A percentile compares a stretch with the other conserved stretches of the same genome.
Evolutionary conservation across 257 asterid genomes (phyloP).

Genomic region (Solanum sitiens): DNA sequence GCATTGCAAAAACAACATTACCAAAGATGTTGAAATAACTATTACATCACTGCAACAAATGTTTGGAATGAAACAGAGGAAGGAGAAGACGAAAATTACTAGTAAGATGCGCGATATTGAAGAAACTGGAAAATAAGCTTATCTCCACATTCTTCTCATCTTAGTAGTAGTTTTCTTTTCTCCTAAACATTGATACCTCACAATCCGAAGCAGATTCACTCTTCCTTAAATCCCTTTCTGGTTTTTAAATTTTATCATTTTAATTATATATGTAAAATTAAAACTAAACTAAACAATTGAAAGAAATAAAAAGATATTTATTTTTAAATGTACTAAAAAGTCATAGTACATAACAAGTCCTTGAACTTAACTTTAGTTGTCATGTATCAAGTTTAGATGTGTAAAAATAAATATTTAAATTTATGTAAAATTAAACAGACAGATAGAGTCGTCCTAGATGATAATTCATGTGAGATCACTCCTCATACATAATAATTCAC

Average conservation of each 20-base stretch:
- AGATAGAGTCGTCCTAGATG: background rate
- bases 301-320: background rate
- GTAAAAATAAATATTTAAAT: background rate
- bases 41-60: background rate
- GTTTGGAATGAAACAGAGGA: background rate
- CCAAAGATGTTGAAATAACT: background rate
- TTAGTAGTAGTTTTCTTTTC: background rate
- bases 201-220: background rate
- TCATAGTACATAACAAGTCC: background rate
- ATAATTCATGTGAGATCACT: background rate
- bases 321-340: background rate
- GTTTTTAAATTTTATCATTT: background rate
- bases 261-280: background rate
- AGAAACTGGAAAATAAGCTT: background rate
- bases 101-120: background rate
- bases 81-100: background rate
- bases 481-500: background rate
- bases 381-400: background rate
- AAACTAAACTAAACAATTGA: background rate
- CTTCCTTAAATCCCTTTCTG: background rate
- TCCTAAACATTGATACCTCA: background rate
- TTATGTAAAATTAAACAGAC: background rate
- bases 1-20: background rate
- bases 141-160: background rate
- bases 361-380: background rate